phyloP scores from a whole-genome alignment of 2,329 filamentous ascomycete species.

The Drechslerella dactyloides region DNA sequence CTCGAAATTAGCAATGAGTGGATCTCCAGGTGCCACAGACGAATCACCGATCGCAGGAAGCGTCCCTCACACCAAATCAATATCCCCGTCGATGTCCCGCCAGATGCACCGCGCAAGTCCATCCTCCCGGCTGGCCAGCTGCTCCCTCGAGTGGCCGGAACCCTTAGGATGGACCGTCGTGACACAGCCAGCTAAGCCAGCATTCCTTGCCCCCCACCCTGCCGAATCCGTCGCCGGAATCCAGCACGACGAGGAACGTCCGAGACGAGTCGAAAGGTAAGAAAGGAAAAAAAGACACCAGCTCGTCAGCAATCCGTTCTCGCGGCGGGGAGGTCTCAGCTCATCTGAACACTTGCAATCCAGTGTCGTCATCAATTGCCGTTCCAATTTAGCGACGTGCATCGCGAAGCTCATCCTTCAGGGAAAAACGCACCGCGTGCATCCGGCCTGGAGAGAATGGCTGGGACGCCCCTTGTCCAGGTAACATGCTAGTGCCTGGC shows the following conservation, averaged over 20 bases:
- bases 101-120: neutral
- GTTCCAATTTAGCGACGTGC: conserved; percentile 1
- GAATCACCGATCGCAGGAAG: conserved; percentile 30
- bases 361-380: neutral
- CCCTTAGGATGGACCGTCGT: neutral
- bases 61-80: conserved; percentile 9
- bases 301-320: neutral
- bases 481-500: conserved; percentile 19
- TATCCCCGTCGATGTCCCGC: conserved; percentile 11
- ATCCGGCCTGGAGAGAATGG: conserved; percentile 10
- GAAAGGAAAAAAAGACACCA: neutral
- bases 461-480: conserved; percentile 14
- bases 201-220: conserved; percentile 1
- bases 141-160: conserved; percentile 15
- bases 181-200: neutral
- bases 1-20: conserved; percentile 34
- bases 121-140: conserved; percentile 14
- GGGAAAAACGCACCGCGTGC: neutral
- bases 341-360: conserved; percentile 5
- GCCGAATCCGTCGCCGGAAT: neutral
- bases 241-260: neutral
- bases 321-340: no score
- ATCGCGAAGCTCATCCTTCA: neutral
- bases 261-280: neutral
- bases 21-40: conserved; percentile 30